Evolutionary conservation across 1,284 basidiomycete genomes (phyloP), one percentile per base, ranked within the genome.

Genomic region (Earliella scabrosa): DNA sequence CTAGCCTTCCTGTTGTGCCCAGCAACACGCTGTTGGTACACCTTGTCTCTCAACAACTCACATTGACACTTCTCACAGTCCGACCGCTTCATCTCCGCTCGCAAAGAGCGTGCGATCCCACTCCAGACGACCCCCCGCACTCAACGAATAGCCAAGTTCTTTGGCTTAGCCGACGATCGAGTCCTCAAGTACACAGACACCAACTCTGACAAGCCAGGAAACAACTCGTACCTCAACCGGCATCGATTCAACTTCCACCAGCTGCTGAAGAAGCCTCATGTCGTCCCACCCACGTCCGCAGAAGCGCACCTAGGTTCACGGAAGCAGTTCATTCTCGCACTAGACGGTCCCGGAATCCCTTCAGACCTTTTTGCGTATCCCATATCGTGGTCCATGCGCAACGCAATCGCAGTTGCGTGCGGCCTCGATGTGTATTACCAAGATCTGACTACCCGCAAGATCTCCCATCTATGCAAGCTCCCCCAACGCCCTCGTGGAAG

Each of bases 331-430:
- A 61, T 80, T 11, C 75, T 80, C 56, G 78, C 80, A 1, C 69
- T 82, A 26, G 79, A 82, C 52, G 79, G 79, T 8, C 80, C 78
- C 0, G 79, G 79, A 13, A 79, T 80, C 24, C 76, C 79, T 13
- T 66, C 70, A 7, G 75, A 82, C 54, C 70, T 71, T 6, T 81
- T 78, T 46, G 76, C 80, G 2, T 80, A 74, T 61, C 74, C 80
- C 11, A 76, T 82, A 51, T 70, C 77, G 23, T 80, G 78, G 78
- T 80, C 78, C 5, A 62, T 59, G 27, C 68, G 67, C 13, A 81
- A 82, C 52, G 65, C 69, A 54, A 81, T 80, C 52, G 79, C 79
- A 1, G 78, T 80, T 26, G 79, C 79, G 6, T 80, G 80, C 63
- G 76, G 68, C 26, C 67, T 69, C 45, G 73, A 81, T 13, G 74